Evolutionary conservation across 345 rosid genomes (phyloP), one percentile per base, ranked within the genome.

Genomic region (Mercurialis annua): DNA sequence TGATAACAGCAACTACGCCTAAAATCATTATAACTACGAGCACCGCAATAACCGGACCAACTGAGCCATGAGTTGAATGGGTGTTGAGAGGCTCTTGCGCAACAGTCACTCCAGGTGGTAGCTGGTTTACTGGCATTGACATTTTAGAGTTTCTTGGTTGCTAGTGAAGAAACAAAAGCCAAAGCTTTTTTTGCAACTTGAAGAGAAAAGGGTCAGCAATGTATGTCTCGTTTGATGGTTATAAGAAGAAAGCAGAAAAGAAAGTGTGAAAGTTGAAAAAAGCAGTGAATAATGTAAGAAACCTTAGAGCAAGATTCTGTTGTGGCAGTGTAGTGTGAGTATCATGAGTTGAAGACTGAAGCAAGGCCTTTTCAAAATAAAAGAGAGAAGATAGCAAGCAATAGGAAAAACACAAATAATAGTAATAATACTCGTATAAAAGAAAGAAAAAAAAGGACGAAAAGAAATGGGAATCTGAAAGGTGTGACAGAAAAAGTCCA

Each of bases 41-140:
- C 20, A 85, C 92, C 1, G 72, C 89, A 29, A 90, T 69, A 40
- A 85, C 58, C 0, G 92, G 90, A 2, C 86, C 89, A 14, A 86
- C 30, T 2, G 86, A 78, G 33, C 76, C 67, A 61, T 81, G 84
- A 59, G 61, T 34, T 3, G 81, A 36, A 48, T 68, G 68, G 24
- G 76, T 23, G 68, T 16, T 44, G 71, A 76, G 74, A 59, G 81
- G 43, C 48, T 78, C 83, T 66, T 75, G 82, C 0, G 64, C 10
- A 38, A 58, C 34, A 44, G 75, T 53, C 69, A 58, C 66, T 18
- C 79, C 80, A 0, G 88, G 89, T 27, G 88, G 78, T 51, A 77
- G 87, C 68, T 69, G 80, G 75, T 52, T 65, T 36, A 74, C 20
- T 47, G 80, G 81, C 84, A 74, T 77, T 38, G 85, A 77, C 80